Evolutionary conservation across 495 filamentous ascomycete species (phyloP).

Genomic region (Daldinia bambusicola): DNA sequence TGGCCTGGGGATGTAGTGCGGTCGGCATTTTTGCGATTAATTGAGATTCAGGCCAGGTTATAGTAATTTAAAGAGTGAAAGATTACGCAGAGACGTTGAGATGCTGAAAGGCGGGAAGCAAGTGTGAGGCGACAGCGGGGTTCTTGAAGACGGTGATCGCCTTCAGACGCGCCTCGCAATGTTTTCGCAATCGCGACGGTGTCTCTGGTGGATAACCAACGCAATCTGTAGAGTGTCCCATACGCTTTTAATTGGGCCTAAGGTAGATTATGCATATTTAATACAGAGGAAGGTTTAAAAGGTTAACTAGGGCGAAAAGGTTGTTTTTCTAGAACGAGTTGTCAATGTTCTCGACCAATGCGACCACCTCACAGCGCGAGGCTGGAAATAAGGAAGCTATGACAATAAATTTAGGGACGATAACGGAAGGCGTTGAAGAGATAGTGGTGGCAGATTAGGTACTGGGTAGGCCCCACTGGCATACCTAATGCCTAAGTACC

Average conservation of each 20-base stretch:
- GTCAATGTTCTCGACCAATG: not conserved
- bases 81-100: not conserved
- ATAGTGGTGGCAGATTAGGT: not conserved
- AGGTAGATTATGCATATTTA: not conserved
- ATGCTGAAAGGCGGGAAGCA: not conserved
- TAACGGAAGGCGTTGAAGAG: not conserved
- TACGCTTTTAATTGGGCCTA: not conserved
- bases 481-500: not conserved
- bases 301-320: not conserved
- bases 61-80: not conserved
- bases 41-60: not conserved
- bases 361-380: slow-evolving; percentile 1
- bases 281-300: not conserved
- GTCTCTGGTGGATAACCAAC: not conserved
- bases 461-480: not conserved
- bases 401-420: slow-evolving; percentile 13
- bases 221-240: not conserved
- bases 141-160: slow-evolving; percentile 21
- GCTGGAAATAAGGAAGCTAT: slow-evolving; percentile 1
- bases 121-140: slow-evolving; percentile 19
- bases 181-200: slow-evolving; percentile 6
- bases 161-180: slow-evolving; percentile 21
- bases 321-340: not conserved
- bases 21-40: slow-evolving; percentile 68
- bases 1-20: slow-evolving; percentile 70